A percentile compares a stretch with the other conserved stretches of the same genome.
phyloP scores from a whole-genome alignment of 805 yeast species.

The Lachancea dasiensis region DNA sequence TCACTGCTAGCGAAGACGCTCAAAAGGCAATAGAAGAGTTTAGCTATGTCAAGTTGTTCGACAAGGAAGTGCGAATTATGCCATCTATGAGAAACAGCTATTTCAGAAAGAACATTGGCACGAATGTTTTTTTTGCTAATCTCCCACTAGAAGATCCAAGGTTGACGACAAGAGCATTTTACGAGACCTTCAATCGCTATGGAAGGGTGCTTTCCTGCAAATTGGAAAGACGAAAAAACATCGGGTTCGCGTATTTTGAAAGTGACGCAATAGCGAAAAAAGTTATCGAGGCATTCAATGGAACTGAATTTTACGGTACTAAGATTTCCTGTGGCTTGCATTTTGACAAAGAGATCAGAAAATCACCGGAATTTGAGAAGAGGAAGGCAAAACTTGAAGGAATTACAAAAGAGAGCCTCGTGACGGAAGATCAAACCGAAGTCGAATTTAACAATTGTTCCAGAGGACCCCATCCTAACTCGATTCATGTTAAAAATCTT shows the following conservation, averaged over 20 bases:
- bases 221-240: slow-evolving; percentile 33
- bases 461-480: slow-evolving; percentile 26
- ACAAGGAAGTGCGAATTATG: slow-evolving; percentile 49
- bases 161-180: slow-evolving; percentile 41
- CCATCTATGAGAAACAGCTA: slow-evolving; percentile 43
- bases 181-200: slow-evolving; percentile 42
- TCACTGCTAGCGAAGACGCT: slow-evolving; percentile 45
- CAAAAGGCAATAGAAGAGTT: slow-evolving; percentile 49
- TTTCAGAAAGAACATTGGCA: slow-evolving; percentile 40
- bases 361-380: slow-evolving; percentile 29
- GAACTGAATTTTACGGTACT: slow-evolving; percentile 26
- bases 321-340: slow-evolving; percentile 37
- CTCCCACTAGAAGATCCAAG: slow-evolving; percentile 31
- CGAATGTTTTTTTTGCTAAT: slow-evolving; percentile 46
- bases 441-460: slow-evolving; percentile 3
- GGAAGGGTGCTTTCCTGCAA: slow-evolving; percentile 43
- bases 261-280: slow-evolving; percentile 30
- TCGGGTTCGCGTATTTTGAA: slow-evolving; percentile 39
- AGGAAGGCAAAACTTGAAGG: slow-evolving; percentile 22
- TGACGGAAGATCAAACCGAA: slow-evolving; percentile 14
- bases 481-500: slow-evolving; percentile 32
- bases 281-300: slow-evolving; percentile 32
- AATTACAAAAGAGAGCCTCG: slow-evolving; percentile 14
- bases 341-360: slow-evolving; percentile 33
- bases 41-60: slow-evolving; percentile 41